Percentiles rank a stretch among this genome's conserved stretches.
Evolutionary conservation across 345 rosid species (phyloP).

Genomic region (Abelmoschus esculentus): DNA sequence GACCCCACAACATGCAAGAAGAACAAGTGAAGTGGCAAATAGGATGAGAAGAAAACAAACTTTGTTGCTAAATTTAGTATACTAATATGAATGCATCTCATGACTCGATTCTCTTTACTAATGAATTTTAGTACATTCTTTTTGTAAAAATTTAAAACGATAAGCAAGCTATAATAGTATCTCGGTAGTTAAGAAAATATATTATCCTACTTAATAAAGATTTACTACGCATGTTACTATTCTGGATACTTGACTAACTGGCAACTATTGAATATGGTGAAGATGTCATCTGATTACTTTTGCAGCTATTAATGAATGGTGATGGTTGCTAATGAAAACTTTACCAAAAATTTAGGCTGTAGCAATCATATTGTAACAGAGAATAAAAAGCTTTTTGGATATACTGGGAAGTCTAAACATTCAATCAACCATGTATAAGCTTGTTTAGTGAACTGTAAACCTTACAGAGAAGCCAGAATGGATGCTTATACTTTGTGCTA

Average conservation of each 20-base stretch:
- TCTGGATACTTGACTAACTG: neutral
- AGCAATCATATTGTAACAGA: neutral
- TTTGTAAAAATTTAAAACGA: neutral
- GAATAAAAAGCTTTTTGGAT: neutral
- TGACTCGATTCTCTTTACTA: neutral
- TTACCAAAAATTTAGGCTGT: neutral
- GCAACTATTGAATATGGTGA: neutral
- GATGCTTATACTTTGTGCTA: neutral
- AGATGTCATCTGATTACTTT: neutral
- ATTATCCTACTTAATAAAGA: neutral
- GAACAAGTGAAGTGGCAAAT: neutral
- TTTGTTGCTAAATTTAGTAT: neutral
- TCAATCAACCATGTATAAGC: neutral
- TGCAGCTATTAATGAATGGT: neutral
- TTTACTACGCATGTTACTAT: neutral
- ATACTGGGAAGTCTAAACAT: neutral
- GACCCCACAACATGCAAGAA: neutral
- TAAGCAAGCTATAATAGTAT: neutral
- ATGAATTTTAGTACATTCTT: neutral
- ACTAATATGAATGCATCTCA: neutral
- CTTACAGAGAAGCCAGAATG: neutral
- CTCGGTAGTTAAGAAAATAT: neutral
- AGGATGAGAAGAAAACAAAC: neutral
- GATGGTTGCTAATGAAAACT: neutral
- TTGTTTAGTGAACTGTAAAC: neutral